These are phyloP conservation scores for Mortierella sp. DNA, from an alignment of 371 early-diverging fungal species.

Conservation along the genomic window DNA sequence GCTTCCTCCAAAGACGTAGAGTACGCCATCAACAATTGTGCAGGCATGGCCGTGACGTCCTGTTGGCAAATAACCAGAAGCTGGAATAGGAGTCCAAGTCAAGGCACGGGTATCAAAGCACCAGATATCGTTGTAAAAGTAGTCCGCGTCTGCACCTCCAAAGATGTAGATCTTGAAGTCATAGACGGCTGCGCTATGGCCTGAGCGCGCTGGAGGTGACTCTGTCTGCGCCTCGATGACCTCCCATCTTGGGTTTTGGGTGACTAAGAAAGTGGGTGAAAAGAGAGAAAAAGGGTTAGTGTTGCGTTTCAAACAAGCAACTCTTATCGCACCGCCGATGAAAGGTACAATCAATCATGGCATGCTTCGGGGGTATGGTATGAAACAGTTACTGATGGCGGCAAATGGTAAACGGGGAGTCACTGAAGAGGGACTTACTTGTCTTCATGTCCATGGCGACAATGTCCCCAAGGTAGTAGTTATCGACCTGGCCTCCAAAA, in stretches of 20 bases:
- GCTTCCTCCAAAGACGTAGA: slow-evolving; percentile 84
- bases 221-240: slow-evolving; percentile 63
- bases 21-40: slow-evolving; percentile 76
- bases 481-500: slow-evolving; percentile 78
- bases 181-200: slow-evolving; percentile 69
- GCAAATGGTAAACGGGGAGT: neutral
- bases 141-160: slow-evolving; percentile 82
- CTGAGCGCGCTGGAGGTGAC: slow-evolving; percentile 69
- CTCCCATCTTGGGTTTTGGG: slow-evolving; percentile 70
- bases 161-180: slow-evolving; percentile 75
- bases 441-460: slow-evolving; percentile 75
- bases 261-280: slow-evolving; percentile 25
- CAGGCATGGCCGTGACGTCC: slow-evolving; percentile 78
- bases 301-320: neutral
- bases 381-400: neutral
- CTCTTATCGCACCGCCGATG: neutral
- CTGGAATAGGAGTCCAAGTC: slow-evolving; percentile 73
- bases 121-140: slow-evolving; percentile 84
- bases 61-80: slow-evolving; percentile 77
- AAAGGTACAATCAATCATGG: neutral
- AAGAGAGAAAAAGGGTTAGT: neutral
- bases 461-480: slow-evolving; percentile 74
- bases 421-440: slow-evolving; percentile 37
- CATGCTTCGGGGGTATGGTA: neutral
- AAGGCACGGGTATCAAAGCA: slow-evolving; percentile 70